Evolutionary conservation across 305 asterid genomes (phyloP), one percentile per base, ranked within the genome.

Genomic region (Rubia peregrina): DNA sequence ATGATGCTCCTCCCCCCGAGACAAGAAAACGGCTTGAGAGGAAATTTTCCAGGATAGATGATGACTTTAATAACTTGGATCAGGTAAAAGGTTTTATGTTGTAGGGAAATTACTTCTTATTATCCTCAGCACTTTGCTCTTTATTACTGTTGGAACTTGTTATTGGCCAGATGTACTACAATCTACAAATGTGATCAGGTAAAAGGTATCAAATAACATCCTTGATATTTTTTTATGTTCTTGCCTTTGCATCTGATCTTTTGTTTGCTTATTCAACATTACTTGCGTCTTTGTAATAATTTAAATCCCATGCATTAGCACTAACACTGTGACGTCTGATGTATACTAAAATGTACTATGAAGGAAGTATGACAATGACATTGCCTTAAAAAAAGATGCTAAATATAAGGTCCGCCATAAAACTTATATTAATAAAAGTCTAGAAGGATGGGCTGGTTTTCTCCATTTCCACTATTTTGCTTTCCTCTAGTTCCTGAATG

Each of bases 21-120:
- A 61, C 93, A 30, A 81, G 74, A 81, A 87, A 80, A 79, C 84
- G 77, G 71, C 67, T 89, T 76, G 97, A 89, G 83, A 88, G 92
- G 85, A 93, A 91, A 77, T 93, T 36, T 72, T 87, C 97, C 3
- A 88, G 81, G 85, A 93, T 93, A 56, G 92, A 91, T 73, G 97
- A 93, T 80, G 82, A 88, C 72, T 93, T 80, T 84, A 71, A 22
- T 80, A 83, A 82, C 70, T 66, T 93, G 73, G 97, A 87, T 22
- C 95, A 93, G 96, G 98, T 92, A 75, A 38, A 41, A 68, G 57
- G 36, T 61, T 69, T 56, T 49, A 5, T 21, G 40, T 19, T 9
- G 9, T 51, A 17, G 21, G 21, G 22, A 43, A 30, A 40, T 66
- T 48, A 8, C 59, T 43, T 36, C 59, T 43, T 36, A 17, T n/a